Conservation (phyloP, 1,284 basidiomycete genomes). For the Moesziomyces antarcticus region DNA sequence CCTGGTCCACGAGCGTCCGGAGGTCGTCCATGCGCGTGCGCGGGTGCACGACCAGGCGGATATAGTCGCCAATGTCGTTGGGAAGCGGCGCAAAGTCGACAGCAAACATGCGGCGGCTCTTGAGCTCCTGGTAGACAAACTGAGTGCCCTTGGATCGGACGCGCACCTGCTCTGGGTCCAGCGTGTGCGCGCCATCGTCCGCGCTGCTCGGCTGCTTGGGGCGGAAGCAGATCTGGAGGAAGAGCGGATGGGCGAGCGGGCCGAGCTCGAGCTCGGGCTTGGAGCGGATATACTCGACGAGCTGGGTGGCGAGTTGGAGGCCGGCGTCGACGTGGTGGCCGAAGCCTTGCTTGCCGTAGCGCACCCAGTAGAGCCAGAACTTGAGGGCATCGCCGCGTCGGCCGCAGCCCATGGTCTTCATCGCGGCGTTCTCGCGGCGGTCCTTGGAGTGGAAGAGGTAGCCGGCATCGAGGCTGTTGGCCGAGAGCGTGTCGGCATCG, state of each 20-base stretch:
- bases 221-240: slow-evolving; percentile 63
- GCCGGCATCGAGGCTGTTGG: slow-evolving; percentile 68
- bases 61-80: slow-evolving; percentile 48
- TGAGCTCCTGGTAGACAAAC: slow-evolving; percentile 36
- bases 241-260: slow-evolving; percentile 52
- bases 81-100: slow-evolving; percentile 63
- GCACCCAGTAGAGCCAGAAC: slow-evolving; percentile 69
- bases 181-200: not conserved
- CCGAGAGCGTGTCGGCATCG: slow-evolving; percentile 62
- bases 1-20: slow-evolving; percentile 44
- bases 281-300: slow-evolving; percentile 45
- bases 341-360: slow-evolving; percentile 65
- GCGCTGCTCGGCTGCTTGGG: slow-evolving; percentile 19
- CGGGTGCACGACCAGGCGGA: slow-evolving; percentile 62
- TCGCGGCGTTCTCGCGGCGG: slow-evolving; percentile 44
- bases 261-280: slow-evolving; percentile 54
- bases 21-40: slow-evolving; percentile 46
- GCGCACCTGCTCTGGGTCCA: slow-evolving; percentile 13
- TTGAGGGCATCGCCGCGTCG: slow-evolving; percentile 69
- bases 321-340: slow-evolving; percentile 63
- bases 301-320: slow-evolving; percentile 30
- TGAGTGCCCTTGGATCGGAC: slow-evolving; percentile 24
- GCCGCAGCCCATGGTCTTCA: slow-evolving; percentile 68
- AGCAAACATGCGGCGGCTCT: slow-evolving; percentile 48
- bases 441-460: slow-evolving; percentile 68